These are phyloP conservation scores for Malassezia caprae DNA, from an alignment of 1,284 basidiomycete genomes.

Conservation along the genomic window DNA sequence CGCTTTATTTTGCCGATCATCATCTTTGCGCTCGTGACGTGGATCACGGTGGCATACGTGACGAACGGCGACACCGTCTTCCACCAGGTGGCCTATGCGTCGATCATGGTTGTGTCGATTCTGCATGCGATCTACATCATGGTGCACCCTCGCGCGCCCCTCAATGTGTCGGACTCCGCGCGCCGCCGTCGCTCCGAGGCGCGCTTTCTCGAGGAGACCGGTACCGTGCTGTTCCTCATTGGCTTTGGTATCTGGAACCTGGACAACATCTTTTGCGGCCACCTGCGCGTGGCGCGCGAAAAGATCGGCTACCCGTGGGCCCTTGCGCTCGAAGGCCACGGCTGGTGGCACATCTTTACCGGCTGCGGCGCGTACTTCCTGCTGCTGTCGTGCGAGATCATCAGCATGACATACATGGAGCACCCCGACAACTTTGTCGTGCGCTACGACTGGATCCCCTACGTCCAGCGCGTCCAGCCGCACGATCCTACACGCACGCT, in stretches of 20 bases:
- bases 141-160: conserved; percentile 14
- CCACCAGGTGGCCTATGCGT: conserved; percentile 49
- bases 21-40: conserved; percentile 21
- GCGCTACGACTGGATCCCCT: conserved; percentile 16
- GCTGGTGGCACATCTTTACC: conserved; percentile 54
- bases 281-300: conserved; percentile 23
- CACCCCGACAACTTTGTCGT: conserved; percentile 21
- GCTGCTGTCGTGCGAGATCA: conserved; percentile 37
- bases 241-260: conserved; percentile 54
- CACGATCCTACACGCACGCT: conserved; percentile 11
- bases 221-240: conserved; percentile 36
- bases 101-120: conserved; percentile 47
- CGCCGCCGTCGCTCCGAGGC: conserved; percentile 12
- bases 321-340: conserved; percentile 37
- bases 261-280: conserved; percentile 53
- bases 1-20: conserved; percentile 19
- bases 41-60: conserved; percentile 47
- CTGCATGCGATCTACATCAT: conserved; percentile 44
- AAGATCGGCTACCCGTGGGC: conserved; percentile 32
- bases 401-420: conserved; percentile 30
- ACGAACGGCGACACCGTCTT: conserved; percentile 53
- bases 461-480: conserved; percentile 20
- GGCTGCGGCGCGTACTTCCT: conserved; percentile 51
- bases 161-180: conserved; percentile 13
- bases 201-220: conserved; percentile 17